These are phyloP conservation scores for Euryodendron excelsum DNA, from an alignment of 148 eudicot species.

Conservation along the genomic window DNA sequence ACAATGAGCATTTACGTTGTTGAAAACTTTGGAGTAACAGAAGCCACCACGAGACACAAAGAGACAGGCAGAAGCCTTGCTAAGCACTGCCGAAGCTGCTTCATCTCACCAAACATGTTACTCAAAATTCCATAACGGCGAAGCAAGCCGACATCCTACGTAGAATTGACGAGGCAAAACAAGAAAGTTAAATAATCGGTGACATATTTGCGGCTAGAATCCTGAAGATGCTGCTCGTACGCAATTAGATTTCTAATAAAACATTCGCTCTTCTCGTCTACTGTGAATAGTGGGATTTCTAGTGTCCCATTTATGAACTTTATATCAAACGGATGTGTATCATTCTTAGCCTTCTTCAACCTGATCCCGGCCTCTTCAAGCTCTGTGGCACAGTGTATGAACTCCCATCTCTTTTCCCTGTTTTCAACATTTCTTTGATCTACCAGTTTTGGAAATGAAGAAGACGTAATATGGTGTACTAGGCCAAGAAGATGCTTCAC, in stretches of 20 bases:
- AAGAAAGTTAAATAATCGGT: slow-evolving; percentile 5
- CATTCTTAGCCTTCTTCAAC: neutral
- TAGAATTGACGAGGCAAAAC: slow-evolving; percentile 8
- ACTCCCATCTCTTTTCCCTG: neutral
- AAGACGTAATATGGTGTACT: neutral
- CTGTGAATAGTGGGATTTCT: slow-evolving; percentile 1
- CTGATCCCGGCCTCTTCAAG: slow-evolving; percentile 15
- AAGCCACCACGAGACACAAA: neutral
- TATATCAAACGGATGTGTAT: neutral
- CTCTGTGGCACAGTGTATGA: slow-evolving; percentile 6
- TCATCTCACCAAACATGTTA: slow-evolving; percentile 11
- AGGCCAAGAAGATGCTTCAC: slow-evolving; percentile 21
- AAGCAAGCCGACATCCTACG: slow-evolving; percentile 6
- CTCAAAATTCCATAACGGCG: slow-evolving; percentile 3
- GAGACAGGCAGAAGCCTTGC: no score
- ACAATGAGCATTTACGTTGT: neutral
- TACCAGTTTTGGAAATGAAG: neutral
- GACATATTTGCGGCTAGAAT: neutral
- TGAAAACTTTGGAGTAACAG: neutral
- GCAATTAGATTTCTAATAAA: slow-evolving; percentile 8
- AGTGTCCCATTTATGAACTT: neutral
- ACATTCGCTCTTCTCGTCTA: neutral
- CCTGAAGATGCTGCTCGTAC: neutral
- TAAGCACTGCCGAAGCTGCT: neutral
- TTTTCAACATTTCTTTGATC: neutral